Evolutionary conservation across 2,329 filamentous ascomycete species (phyloP), one percentile per base, ranked within the genome.

Genomic region (Cadophora gregata): DNA sequence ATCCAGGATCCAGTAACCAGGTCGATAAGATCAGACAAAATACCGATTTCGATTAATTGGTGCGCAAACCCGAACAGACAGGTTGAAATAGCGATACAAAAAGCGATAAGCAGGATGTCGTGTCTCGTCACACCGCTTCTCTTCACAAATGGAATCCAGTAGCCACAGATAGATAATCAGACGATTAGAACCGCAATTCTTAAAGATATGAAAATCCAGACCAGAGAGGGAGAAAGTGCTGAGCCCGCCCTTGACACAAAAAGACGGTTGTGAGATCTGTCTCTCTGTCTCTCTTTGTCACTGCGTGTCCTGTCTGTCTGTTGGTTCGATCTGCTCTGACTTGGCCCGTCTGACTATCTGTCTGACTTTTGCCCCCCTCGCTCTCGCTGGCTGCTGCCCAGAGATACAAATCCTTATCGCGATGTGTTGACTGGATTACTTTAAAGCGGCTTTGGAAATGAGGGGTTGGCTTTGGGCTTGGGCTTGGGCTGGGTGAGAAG

Each of bases 101-200:
- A 12, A n/a, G 36, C 27, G 38, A 47, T 50, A 48, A 61, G 53
- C 27, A 56, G 53, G 29, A 58, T 62, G 45, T 45, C 48, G 60
- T 55, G 48, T 62, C 60, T 51, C 47, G 50, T 63, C 61, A 63
- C 61, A 63, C 61, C 48, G 61, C 50, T 56, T 45, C 10, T 29
- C 38, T 42, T 42, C 36, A 27, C 9, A 33, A 10, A 10, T 6
- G 10, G 10, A 33, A 33, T 33, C 31, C 31, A 33, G 31, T 33
- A 10, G 5, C 31, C 29, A 38, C 29, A 24, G 42, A 19, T 47
- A 47, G 16, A 29, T 56, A 12, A 36, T 36, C 6, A 36, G 31
- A 12, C 6, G 31, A 36, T 10, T 42, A 42, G 7, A 42, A 4
- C 10, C 6, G 6, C 6, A 33, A 33, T 33, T 33, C 36, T 38